Percentiles rank a stretch among this genome's conserved stretches.
Conservation (phyloP, 148 eudicot genomes). For the Rhododendron kiyosumense region DNA sequence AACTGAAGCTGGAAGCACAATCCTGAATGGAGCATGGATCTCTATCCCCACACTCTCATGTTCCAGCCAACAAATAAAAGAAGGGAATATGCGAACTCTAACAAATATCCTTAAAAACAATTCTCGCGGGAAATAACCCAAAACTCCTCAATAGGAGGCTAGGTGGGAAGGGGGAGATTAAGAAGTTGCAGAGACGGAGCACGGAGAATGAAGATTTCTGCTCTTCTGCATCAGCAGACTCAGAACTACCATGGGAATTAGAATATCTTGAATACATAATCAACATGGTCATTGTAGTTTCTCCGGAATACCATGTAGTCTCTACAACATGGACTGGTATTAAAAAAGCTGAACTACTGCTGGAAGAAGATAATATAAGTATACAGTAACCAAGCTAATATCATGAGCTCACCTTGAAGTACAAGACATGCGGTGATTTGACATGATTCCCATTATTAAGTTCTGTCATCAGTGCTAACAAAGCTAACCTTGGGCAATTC, state of each 20-base stretch:
- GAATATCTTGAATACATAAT: background rate
- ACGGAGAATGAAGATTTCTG: background rate
- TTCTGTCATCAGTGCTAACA: slow-evolving; percentile 57
- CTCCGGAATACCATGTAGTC: background rate
- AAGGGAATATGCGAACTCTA: background rate
- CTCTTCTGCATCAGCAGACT: background rate
- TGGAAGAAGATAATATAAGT: background rate
- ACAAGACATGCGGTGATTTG: slow-evolving; percentile 68
- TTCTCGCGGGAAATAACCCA: background rate
- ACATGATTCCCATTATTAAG: slow-evolving; percentile 67
- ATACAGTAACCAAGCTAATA: background rate
- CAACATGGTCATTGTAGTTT: background rate
- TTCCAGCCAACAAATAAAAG: background rate
- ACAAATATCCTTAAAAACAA: background rate
- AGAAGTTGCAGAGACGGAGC: background rate
- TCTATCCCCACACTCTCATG: background rate
- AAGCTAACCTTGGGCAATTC: slow-evolving; percentile 56
- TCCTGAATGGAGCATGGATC: background rate
- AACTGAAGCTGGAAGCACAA: background rate
- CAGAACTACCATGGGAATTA: background rate
- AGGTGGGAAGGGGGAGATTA: background rate
- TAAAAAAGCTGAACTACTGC: background rate
- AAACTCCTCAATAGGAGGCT: background rate
- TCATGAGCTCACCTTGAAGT: slow-evolving; percentile 60
- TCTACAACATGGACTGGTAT: background rate